Base-by-base conservation (phyloP, 495 filamentous ascomycete genomes). In the Daldinia concentrica region DNA sequence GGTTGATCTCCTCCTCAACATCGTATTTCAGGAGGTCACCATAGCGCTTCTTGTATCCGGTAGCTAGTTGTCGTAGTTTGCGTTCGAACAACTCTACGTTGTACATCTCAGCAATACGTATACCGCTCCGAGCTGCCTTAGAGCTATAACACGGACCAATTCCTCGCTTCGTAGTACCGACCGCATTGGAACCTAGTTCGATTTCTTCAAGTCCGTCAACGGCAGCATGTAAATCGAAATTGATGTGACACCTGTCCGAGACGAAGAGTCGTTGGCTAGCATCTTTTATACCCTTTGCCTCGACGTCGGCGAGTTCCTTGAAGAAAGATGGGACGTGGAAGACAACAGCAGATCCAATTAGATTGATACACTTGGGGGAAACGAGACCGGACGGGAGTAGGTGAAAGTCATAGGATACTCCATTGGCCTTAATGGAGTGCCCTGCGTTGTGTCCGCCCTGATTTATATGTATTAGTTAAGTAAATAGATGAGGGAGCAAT, bases 171-270 rank as follows among this genome's bases (percentile, higher is more conserved):
- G 51, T 54, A 30, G 51, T 54, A n/a, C 51, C 51, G 51, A 54
- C 51, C 4, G 51, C 51, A 30, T 54, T 54, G 15, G 51, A 54
- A 2, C 51, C 51, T 30, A 54, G 22, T 54, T 54, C 51, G 51
- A 54, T 54, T 30, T 54, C 51, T 54, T 54, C 51, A 3, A 54
- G 51, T 8, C 51, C 51, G 26, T 54, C 51, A n/a, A 54, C 51
- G n/a, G 51, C 51, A 14, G 51, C 51, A 30, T 54, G 51, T n/a
- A 54, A 30, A 54, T 54, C 51, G 29, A 54, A 54, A n/a, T 54
- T 54, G 51, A 54, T 54, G 8, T 54, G 51, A 24, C 51, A 54
- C 30, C 51, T 22, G n/a, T 54, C 51, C 7, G 51, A 54, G 24
- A 54, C 27, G 3, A 29, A 54, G 26, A 54, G 24, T 14, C 51